Percentiles rank a stretch among this genome's conserved stretches.
These are phyloP conservation scores for Metschnikowia henanensis DNA, from an alignment of 805 yeast genomes.

Conservation along the genomic window DNA sequence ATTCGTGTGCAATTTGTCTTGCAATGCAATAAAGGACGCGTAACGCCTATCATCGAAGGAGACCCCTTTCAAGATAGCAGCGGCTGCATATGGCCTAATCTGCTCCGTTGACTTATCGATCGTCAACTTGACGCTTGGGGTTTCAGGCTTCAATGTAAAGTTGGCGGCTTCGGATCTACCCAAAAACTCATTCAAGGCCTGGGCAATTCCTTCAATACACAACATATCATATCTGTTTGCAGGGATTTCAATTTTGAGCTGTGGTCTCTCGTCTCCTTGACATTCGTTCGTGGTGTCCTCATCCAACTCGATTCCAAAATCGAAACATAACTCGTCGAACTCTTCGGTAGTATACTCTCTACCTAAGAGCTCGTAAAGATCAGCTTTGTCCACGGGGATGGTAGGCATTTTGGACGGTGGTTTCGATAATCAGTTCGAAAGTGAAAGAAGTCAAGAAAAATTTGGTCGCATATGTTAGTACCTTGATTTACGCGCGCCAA, in stretches of 20 bases:
- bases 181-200: conserved; percentile 87
- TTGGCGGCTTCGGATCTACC: conserved; percentile 67
- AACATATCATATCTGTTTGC: conserved; percentile 99
- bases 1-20: conserved; percentile 94
- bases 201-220: conserved; percentile 97
- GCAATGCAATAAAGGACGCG: conserved; percentile 92
- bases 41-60: conserved; percentile 81
- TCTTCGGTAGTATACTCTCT: conserved; percentile 70
- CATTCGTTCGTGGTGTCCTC: conserved; percentile 91
- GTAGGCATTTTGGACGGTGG: conserved; percentile 75
- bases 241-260: conserved; percentile 93
- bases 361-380: conserved; percentile 78
- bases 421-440: not conserved
- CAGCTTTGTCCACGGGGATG: conserved; percentile 91
- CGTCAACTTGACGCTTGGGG: conserved; percentile 62
- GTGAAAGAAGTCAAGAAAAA: conserved; percentile 13
- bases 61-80: conserved; percentile 87
- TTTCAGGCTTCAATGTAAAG: conserved; percentile 60
- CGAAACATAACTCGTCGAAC: conserved; percentile 96
- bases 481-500: conserved; percentile 14
- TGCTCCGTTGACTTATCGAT: conserved; percentile 71
- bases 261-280: conserved; percentile 84
- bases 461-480: conserved; percentile 14
- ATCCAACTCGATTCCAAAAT: conserved; percentile 95
- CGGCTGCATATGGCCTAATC: conserved; percentile 92